Evolutionary conservation across 306 rosid species (phyloP).

Genomic region (Corylus avellana): DNA sequence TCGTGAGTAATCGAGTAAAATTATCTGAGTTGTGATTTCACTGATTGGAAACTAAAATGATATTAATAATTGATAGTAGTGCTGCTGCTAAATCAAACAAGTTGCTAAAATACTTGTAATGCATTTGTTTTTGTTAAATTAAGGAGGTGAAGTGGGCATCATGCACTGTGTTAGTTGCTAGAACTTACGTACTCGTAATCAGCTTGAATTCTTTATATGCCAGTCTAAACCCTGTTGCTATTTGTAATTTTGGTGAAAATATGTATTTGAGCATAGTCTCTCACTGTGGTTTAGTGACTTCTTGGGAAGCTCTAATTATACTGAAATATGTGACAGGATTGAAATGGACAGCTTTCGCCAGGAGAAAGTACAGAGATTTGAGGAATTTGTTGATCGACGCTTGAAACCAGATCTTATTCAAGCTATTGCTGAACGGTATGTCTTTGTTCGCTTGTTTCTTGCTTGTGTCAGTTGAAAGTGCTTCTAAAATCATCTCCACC

Average conservation of each 20-base stretch:
- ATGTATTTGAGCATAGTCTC: background rate
- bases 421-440: slow-evolving; percentile 73
- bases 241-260: background rate
- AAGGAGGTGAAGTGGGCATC: background rate
- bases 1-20: background rate
- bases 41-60: background rate
- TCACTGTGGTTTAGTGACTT: background rate
- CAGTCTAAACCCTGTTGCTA: background rate
- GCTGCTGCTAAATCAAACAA: background rate
- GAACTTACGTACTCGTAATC: background rate
- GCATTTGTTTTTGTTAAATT: background rate
- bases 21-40: background rate
- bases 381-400: slow-evolving; percentile 81
- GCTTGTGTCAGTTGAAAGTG: background rate
- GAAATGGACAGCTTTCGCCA: slow-evolving; percentile 52
- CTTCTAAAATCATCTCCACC: background rate
- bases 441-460: background rate
- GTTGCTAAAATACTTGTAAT: background rate
- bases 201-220: background rate
- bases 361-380: slow-evolving; percentile 59
- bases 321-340: slow-evolving; percentile 28
- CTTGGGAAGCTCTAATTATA: background rate
- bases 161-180: background rate
- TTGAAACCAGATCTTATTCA: slow-evolving; percentile 86
- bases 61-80: background rate